phyloP scores from a whole-genome alignment of 1,284 basidiomycete species.

The Neonothopanus nambi region DNA sequence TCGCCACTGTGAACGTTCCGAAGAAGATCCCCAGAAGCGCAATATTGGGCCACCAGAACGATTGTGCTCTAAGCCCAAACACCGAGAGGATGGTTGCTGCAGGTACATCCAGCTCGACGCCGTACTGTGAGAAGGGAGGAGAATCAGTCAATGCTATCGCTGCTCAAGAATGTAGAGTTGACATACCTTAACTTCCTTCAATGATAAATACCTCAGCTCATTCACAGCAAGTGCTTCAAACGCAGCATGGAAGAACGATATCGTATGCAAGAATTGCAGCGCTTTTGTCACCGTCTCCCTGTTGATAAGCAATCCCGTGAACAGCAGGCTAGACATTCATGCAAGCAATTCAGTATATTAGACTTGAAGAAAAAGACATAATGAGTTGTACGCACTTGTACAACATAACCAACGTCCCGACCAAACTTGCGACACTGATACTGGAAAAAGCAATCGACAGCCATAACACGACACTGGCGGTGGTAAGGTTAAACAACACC shows the following conservation, averaged over 20 bases:
- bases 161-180: not conserved
- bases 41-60: constrained; percentile 96
- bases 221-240: constrained; percentile 96
- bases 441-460: constrained; percentile 87
- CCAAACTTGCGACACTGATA: constrained; percentile 85
- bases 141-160: not conserved
- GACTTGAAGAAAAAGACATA: not conserved
- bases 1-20: constrained; percentile 69
- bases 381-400: constrained; percentile 77
- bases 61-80: constrained; percentile 87
- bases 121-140: constrained; percentile 57
- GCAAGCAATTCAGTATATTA: constrained; percentile 6
- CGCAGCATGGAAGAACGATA: constrained; percentile 98
- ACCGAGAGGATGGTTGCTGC: constrained; percentile 91
- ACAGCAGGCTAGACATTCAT: constrained; percentile 70
- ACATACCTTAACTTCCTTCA: constrained; percentile 84
- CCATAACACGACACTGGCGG: constrained; percentile 88
- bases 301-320: constrained; percentile 95
- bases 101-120: constrained; percentile 91
- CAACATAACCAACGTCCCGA: constrained; percentile 95
- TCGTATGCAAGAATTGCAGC: constrained; percentile 84
- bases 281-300: constrained; percentile 76
- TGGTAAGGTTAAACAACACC: constrained; percentile 93
- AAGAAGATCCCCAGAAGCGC: constrained; percentile 84
- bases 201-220: constrained; percentile 90